Conservation (phyloP, 1,284 basidiomycete genomes). For the Inonotus obliquus region DNA sequence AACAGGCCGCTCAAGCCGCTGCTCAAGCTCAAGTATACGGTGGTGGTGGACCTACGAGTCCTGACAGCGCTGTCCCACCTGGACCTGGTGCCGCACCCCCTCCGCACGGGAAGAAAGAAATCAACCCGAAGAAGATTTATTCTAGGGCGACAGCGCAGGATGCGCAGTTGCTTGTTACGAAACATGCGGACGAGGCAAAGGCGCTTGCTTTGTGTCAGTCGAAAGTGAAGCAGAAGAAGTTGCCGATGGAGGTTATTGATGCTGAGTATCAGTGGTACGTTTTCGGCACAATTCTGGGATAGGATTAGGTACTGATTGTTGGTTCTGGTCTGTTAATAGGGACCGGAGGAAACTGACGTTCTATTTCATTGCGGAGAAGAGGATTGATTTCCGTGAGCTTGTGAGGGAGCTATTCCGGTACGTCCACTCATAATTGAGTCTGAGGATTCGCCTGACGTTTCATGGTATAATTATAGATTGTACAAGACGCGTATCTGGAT, state of each 20-base stretch:
- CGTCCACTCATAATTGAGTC: constrained; percentile 18
- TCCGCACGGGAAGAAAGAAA: constrained; percentile 68
- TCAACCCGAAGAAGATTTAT: constrained; percentile 95
- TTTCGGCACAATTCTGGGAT: not conserved
- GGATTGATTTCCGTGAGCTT: constrained; percentile 96
- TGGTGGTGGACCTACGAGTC: constrained; percentile 48
- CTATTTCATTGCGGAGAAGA: constrained; percentile 93
- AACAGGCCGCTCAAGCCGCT: constrained; percentile 41
- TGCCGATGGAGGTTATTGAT: constrained; percentile 98
- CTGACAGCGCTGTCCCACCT: constrained; percentile 30
- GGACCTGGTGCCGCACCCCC: constrained; percentile 18
- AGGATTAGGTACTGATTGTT: not conserved
- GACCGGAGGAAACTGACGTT: constrained; percentile 97
- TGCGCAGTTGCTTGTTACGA: constrained; percentile 75
- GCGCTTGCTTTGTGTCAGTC: constrained; percentile 87
- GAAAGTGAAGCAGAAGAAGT: constrained; percentile 87
- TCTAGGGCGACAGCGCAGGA: constrained; percentile 87
- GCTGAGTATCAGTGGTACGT: constrained; percentile 96
- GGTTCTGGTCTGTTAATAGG: constrained; percentile 33
- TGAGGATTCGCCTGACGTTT: not conserved
- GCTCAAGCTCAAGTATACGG: constrained; percentile 32
- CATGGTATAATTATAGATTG: constrained; percentile 36
- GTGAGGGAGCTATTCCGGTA: constrained; percentile 89
- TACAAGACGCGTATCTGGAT: constrained; percentile 82
- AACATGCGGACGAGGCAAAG: constrained; percentile 88